phyloP scores from a whole-genome alignment of 331 rosid species.

The Prunus yedoensis region DNA sequence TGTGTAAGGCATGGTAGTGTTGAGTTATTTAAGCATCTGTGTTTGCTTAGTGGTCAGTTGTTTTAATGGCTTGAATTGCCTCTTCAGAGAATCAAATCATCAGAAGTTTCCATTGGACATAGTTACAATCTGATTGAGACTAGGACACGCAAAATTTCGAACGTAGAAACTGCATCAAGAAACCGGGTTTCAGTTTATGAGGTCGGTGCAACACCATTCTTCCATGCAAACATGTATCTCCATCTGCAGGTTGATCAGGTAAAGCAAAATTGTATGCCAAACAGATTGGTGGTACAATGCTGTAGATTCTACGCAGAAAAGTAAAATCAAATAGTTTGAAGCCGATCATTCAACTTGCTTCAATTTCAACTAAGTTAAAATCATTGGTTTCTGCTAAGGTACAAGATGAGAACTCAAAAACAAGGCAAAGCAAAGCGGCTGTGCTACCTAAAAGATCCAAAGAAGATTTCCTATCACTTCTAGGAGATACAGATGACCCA shows the following conservation, averaged over 20 bases:
- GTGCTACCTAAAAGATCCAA: constrained; percentile 40
- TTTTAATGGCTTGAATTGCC: constrained; percentile 25
- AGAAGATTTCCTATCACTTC: constrained; percentile 53
- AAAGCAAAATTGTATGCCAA: not conserved
- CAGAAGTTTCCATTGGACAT: constrained; percentile 71
- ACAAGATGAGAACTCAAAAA: constrained; percentile 62
- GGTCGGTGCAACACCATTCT: constrained; percentile 60
- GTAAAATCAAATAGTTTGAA: not conserved
- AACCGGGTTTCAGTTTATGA: constrained; percentile 50
- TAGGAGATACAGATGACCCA: constrained; percentile 53
- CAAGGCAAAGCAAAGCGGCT: constrained; percentile 62
- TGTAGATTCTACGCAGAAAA: not conserved
- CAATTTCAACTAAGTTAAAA: constrained; percentile 1
- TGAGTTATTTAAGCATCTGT: not conserved
- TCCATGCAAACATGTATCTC: constrained; percentile 69
- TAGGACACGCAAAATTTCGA: constrained; percentile 50
- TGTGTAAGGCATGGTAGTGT: constrained; percentile 34
- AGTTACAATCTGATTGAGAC: constrained; percentile 72
- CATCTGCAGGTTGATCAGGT: constrained; percentile 67
- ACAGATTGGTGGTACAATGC: not conserved
- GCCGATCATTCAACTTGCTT: not conserved
- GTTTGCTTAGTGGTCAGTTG: not conserved
- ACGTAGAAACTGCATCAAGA: constrained; percentile 74
- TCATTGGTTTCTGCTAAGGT: constrained; percentile 38
- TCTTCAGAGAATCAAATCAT: constrained; percentile 61